Percentiles rank a stretch among this genome's conserved stretches.
Conservation (phyloP, 768 basidiomycete species). For the Leucosporidium yakuticum region DNA sequence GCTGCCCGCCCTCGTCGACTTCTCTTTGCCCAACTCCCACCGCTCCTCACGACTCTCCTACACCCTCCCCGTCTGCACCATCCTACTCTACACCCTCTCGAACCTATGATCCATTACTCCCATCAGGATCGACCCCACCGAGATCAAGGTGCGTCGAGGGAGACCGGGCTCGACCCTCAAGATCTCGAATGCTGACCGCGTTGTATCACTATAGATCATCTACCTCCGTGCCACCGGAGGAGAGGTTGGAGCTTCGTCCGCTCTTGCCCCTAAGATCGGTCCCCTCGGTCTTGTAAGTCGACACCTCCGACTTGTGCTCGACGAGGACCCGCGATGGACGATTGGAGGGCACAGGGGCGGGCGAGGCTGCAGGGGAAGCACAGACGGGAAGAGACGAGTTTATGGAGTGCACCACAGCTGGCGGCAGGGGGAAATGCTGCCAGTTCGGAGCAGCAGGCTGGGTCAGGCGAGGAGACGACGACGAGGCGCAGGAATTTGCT, state of each 20-base stretch:
- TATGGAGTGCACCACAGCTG: neutral
- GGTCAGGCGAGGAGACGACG: neutral
- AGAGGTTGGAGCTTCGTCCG: conserved; percentile 97
- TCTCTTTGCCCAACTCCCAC: too few species aligned
- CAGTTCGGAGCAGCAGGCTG: neutral
- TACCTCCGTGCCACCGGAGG: conserved; percentile 97
- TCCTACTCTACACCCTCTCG: neutral
- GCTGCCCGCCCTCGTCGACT: too few species aligned
- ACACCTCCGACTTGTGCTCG: neutral
- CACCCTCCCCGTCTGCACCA: too few species aligned
- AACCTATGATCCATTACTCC: neutral
- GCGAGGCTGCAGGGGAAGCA: neutral
- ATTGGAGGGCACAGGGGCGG: neutral
- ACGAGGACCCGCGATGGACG: neutral
- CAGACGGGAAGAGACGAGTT: neutral
- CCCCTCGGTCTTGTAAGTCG: conserved; percentile 90
- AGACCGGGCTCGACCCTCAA: neutral
- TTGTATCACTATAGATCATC: conserved; percentile 59
- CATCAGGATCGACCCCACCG: conserved; percentile 69
- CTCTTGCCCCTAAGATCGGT: conserved; percentile 99
- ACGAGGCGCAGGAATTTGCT: neutral
- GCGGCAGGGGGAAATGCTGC: neutral
- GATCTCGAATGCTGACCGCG: neutral
- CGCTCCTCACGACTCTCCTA: too few species aligned
- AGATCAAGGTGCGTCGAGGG: conserved; percentile 61